Evolutionary conservation across 225 moss, liverwort and hornwort species (phyloP), one percentile per base, ranked within the genome.

Genomic region (Sphagnum tenellum): DNA sequence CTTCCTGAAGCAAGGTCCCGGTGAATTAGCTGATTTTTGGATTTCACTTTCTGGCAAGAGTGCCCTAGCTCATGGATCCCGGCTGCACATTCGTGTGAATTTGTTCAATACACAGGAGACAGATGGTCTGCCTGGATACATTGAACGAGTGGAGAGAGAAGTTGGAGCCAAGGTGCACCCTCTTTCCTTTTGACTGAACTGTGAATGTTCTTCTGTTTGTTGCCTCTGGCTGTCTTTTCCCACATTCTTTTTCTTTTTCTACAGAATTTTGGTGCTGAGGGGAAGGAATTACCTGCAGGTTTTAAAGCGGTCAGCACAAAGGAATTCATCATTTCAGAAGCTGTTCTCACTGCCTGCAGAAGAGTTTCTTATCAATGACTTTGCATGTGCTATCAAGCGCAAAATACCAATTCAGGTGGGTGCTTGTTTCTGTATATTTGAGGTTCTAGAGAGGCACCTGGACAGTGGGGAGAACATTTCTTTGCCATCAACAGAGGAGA

Each of bases 311-410:
- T 89, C 92, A 13, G 75, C 81, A 11, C 89, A 88, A 45, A 70
- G 80, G 64, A 92, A 88, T 64, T 55, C 70, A 7, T 73, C 77
- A 48, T 96, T 96, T 58, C 95, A 96, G 59, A 92, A 89, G 59
- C 69, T 92, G 54, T 96, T 96, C 29, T 78, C 81, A 6, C 72
- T 87, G 44, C 89, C 92, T 4, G 6, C 64, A 52, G 88, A 96
- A 74, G 95, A 92, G 66, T 85, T 92, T 71, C 85, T 96, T 3
- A 85, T 87, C 71, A 90, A 96, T 48, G 95, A 96, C 66, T 96
- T 89, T 60, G 86, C 86, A 10, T 96, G 92, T 70, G 89, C 92
- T 12, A 78, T 90, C 55, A 96, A 92, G 75, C 84, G 84, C 49
- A 96, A 78, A 59, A 88, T 90, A 67, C 85, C 70, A 7, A 79